Base-by-base conservation (phyloP, 2,329 filamentous ascomycete genomes). In the Aspergillus sp. region DNA sequence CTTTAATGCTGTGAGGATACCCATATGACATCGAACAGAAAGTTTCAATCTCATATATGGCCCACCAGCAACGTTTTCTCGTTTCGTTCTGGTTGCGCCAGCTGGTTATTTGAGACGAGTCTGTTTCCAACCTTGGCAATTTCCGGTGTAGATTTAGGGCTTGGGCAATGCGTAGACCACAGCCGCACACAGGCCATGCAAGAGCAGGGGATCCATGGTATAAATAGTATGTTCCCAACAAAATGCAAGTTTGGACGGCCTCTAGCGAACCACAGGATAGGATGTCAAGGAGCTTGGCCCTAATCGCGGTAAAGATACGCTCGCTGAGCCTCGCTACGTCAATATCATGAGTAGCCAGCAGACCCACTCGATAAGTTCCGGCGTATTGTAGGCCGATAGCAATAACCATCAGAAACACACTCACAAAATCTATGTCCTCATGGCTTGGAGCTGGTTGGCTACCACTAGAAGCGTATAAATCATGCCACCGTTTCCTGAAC, bases 21-120 rank as follows among this genome's bases (percentile, higher is more conserved):
- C 75, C 74, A 39, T 77, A 77, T 0, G 73, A 64, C 67, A 77
- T 76, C 0, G 74, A 76, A 53, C 73, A 76, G 20, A 76, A 75
- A 0, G 72, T 75, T 39, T 77, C 75, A 1, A 76, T 71, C 49
- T 77, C 75, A 39, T 77, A 74, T 0, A 77, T 69, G 1, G 75
- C 74, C 73, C 75, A 77, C 75, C 75, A 77, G 9, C 72, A 73
- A 0, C 74, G 68, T 17, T 77, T 76, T 12, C 68, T 53, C 0
- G 66, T 65, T 45, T 74, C 70, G 12, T 61, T 60, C 1, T 59
- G 34, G 34, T n/a, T 56, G 20, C 46, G 42, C 12, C 51, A 11
- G 48, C 34, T 2, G 27, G 4, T 73, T 30, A 30, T 9, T 30
- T 30, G 27, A 30, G 27, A 30, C 27, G 27, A 30, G 27, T 30